Evolutionary conservation across 1,139 yeast genomes (phyloP).

Genomic region (Candida tetrigidarum): DNA sequence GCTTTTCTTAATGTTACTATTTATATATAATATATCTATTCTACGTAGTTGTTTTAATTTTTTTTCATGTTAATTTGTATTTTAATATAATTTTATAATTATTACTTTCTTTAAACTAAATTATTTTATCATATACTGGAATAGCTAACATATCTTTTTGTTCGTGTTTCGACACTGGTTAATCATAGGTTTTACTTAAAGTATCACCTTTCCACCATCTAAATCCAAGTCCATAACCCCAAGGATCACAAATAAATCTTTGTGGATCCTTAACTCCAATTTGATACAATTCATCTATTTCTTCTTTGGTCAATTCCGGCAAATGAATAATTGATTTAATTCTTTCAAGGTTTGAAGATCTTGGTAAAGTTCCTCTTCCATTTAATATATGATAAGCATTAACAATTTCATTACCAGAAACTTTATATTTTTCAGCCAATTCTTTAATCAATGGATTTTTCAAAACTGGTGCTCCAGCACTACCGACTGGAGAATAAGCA

Average conservation of each 20-base stretch:
- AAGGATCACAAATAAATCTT: conserved; percentile 36
- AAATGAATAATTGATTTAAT: conserved; percentile 33
- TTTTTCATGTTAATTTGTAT: conserved; percentile 3
- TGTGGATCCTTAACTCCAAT: conserved; percentile 49
- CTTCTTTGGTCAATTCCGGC: conserved; percentile 48
- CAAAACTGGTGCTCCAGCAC: conserved; percentile 40
- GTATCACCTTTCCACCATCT: conserved; percentile 41
- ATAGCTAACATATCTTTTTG: background rate
- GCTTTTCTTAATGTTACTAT: too few relatives aligned
- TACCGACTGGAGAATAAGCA: conserved; percentile 43
- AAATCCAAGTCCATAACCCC: conserved; percentile 45
- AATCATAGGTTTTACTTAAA: conserved; percentile 23
- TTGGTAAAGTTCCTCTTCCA: conserved; percentile 37
- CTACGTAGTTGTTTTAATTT: too few relatives aligned
- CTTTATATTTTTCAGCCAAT: conserved; percentile 36
- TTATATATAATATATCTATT: background rate
- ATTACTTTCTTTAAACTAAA: background rate
- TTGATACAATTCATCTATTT: conserved; percentile 42
- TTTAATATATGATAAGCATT: conserved; percentile 43
- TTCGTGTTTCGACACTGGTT: background rate
- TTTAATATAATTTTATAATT: background rate
- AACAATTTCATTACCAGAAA: conserved; percentile 37
- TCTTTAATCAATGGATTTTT: conserved; percentile 34
- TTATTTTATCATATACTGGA: background rate
- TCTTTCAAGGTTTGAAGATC: conserved; percentile 43